These are phyloP conservation scores for Lentinula aciculospora DNA, from an alignment of 768 basidiomycete genomes.

Conservation along the genomic window DNA sequence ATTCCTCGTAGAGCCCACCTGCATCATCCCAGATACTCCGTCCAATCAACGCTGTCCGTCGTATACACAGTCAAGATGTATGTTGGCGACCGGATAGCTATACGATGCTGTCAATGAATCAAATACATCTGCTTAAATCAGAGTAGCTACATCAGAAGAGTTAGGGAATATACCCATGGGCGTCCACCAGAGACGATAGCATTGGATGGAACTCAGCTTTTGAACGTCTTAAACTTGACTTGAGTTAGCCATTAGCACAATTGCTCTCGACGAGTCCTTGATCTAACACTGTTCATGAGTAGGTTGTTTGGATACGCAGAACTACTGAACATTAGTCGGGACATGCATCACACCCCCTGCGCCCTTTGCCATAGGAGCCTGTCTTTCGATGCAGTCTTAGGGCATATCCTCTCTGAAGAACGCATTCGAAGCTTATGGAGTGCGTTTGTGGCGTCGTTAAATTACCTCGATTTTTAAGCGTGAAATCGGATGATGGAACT, in stretches of 20 bases:
- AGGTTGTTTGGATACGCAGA: conserved; percentile 32
- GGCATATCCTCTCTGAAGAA: conserved; percentile 42
- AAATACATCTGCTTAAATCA: conserved; percentile 31
- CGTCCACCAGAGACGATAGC: conserved; percentile 43
- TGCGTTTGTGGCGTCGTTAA: conserved; percentile 49
- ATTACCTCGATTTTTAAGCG: conserved; percentile 46
- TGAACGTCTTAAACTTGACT: conserved; percentile 25
- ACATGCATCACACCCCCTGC: background rate
- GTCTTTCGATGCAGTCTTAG: conserved; percentile 39
- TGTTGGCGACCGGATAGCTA: conserved; percentile 32
- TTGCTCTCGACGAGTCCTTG: conserved; percentile 38
- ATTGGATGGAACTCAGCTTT: conserved; percentile 46
- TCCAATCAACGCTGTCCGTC: conserved; percentile 35
- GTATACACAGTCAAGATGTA: conserved; percentile 28
- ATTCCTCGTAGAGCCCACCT: conserved; percentile 29
- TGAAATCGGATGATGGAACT: conserved; percentile 24
- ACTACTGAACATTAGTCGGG: conserved; percentile 28
- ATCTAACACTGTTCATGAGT: conserved; percentile 32
- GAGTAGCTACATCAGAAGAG: conserved; percentile 23
- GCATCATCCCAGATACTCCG: conserved; percentile 31
- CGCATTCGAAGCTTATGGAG: conserved; percentile 43
- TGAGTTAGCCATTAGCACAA: conserved; percentile 35
- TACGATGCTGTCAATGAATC: conserved; percentile 46
- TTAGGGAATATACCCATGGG: conserved; percentile 39
- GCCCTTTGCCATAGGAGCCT: conserved; percentile 19